phyloP scores from a whole-genome alignment of 1,284 basidiomycete genomes.

The Neonothopanus nambi region DNA sequence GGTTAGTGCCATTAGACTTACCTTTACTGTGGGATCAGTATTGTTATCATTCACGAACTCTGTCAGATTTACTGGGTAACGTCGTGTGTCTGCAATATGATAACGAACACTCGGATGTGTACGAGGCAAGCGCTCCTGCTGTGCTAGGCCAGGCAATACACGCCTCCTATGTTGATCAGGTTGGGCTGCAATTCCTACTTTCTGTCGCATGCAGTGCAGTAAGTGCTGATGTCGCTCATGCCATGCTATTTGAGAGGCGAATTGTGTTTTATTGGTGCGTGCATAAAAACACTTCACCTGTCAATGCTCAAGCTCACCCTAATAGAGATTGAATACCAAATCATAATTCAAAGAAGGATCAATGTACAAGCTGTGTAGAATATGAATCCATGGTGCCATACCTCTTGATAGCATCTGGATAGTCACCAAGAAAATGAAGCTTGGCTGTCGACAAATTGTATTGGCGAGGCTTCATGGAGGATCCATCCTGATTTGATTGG shows the following conservation, averaged over 20 bases:
- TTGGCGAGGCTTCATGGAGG: background rate
- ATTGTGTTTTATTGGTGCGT: constrained; percentile 32
- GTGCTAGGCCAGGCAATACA: constrained; percentile 9
- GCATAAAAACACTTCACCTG: constrained; percentile 32
- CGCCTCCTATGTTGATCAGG: background rate
- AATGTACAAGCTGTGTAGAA: constrained; percentile 9
- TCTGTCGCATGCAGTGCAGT: background rate
- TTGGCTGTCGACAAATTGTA: constrained; percentile 20
- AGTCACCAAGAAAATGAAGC: constrained; percentile 14
- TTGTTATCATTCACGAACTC: background rate
- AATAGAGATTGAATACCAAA: background rate
- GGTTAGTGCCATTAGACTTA: background rate
- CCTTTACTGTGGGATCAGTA: background rate
- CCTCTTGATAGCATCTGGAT: background rate
- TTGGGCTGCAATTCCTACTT: background rate
- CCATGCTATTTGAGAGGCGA: constrained; percentile 25
- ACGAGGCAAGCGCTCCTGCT: constrained; percentile 17
- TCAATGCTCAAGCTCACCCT: constrained; percentile 35
- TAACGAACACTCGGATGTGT: constrained; percentile 15
- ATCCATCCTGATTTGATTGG: background rate
- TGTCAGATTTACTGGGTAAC: background rate
- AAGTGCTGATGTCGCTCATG: constrained; percentile 18
- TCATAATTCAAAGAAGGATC: background rate
- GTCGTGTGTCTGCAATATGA: constrained; percentile 16
- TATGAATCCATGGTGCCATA: constrained; percentile 14